Evolutionary conservation across 768 basidiomycete species (phyloP), one percentile per base, ranked within the genome.

Genomic region (Leucosporidium scottii): DNA sequence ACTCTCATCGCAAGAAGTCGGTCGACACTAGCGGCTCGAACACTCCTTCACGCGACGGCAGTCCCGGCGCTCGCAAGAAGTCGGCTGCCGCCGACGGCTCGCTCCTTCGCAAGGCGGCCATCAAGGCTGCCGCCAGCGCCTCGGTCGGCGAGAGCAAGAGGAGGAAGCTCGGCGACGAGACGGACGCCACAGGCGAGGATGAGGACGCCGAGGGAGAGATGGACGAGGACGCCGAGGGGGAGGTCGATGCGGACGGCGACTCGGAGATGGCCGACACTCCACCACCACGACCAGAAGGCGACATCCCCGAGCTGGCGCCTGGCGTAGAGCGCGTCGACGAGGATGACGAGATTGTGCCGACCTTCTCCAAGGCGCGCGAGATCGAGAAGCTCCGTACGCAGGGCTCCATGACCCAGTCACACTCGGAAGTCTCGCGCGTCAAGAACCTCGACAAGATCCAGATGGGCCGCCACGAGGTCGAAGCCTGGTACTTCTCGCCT

Each of bases 401-500:
- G 17, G 96, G 96, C 17, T 97, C 93, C 36, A 98, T 99, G 93
- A 98, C 96, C 6, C 96, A 99, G 79, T 91, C 91, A 58, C 90
- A 97, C 68, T 94, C 92, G 60, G 96, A 99, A 81, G 88, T 99
- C 74, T 89, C 94, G 23, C 87, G 96, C 61, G 96, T 99, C 75
- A 98, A 98, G 82, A 99, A 99, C 78, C 83, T 99, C 73, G 96
- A 98, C 78, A 87, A 90, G 66, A 84, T 99, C 34, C 92, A 94
- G 78, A 98, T 99, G 69, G 96, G 96, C 65, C 86, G 85, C 77
- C 88, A 96, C 81, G 91, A 96, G 80, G 91, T 99, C 73, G 96
- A 99, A 74, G 88, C 96, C n/a, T 99, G 96, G 96, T 99, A 99
- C 80, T 98, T 98, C 83, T 93, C 90, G 75, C 96, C 96, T 28